Base-by-base conservation (phyloP, 306 rosid genomes). In the Ceratonia siliqua region DNA sequence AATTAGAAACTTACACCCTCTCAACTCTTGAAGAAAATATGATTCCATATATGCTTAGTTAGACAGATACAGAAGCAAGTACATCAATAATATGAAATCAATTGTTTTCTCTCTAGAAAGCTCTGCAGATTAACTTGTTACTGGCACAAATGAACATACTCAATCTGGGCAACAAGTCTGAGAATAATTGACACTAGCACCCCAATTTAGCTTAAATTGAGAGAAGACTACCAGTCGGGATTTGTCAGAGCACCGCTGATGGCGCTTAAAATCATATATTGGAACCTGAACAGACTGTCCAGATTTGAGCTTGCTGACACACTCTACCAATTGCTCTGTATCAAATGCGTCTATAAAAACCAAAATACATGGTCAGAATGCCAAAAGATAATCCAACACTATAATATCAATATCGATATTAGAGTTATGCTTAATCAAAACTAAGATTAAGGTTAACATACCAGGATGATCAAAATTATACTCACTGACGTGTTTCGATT, bases 321-420 rank as follows among this genome's bases (percentile, higher is more conserved):
- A 82, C 74, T 85, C 85, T 42, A 82, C 80, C n/a, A 85, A 83
- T 82, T 82, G 81, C 54, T 85, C 81, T 13, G 81, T 76, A 35
- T 82, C 89, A 69, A 82, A 85, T 70, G 87, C 89, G 81, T 82
- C 89, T 85, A 79, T 9, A 18, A 53, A 76, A 68, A n/a, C 69
- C 62, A 76, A 5, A 39, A 38, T 13, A 32, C 11, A 62, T 35
- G 2, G 46, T 33, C 13, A 32, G 38, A 61, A 33, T 61, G 53
- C 53, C 20, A 46, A n/a, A 46, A 48, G 10, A 50, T 41, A 38
- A 49, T 22, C 56, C 13, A 78, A 52, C 49, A 41, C 17, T 45
- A 68, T 15, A 14, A 46, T 18, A 48, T 3, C 30, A 27, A 22
- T 42, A 36, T 39, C 33, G 33, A 36, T 3, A 21, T 21, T 28